Percentiles rank a stretch among this genome's conserved stretches.
Evolutionary conservation across 257 asterid genomes (phyloP).

Genomic region (Solanum arcanum): DNA sequence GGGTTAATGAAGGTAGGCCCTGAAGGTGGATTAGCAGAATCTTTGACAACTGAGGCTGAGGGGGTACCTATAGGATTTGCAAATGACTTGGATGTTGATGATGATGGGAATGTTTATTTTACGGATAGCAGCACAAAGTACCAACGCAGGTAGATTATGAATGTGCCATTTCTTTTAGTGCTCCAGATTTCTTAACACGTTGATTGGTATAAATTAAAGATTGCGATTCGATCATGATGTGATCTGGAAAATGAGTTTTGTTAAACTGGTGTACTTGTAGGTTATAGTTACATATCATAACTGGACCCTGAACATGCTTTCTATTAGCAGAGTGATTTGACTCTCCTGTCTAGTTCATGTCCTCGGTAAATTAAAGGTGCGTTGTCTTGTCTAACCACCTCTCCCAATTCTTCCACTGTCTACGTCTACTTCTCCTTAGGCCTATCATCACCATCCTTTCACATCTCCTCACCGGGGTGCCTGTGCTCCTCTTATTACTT

Average conservation of each 20-base stretch:
- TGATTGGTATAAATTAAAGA: background rate
- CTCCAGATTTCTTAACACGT: background rate
- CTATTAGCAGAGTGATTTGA: background rate
- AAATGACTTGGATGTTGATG: constrained; percentile 79
- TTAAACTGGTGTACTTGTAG: background rate
- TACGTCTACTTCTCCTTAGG: background rate
- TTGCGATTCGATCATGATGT: background rate
- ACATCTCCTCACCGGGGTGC: accelerated
- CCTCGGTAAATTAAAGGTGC: background rate
- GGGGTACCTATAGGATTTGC: constrained; percentile 73
- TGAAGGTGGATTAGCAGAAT: constrained; percentile 85
- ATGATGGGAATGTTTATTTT: constrained; percentile 73
- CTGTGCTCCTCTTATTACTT: background rate
- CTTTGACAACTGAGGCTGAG: constrained; percentile 61
- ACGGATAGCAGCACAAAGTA: constrained; percentile 84
- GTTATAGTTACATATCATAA: background rate
- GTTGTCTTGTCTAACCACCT: background rate
- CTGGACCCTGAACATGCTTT: background rate
- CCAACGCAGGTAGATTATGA: constrained; percentile 49
- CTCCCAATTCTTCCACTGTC: background rate
- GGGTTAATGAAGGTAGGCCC: constrained; percentile 94
- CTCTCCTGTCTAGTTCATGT: background rate
- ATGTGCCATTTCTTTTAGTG: background rate
- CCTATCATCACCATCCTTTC: background rate
- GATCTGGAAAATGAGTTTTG: background rate